Base-by-base conservation (phyloP, 2,329 filamentous ascomycete species). In the Phaeosphaeria sp. region DNA sequence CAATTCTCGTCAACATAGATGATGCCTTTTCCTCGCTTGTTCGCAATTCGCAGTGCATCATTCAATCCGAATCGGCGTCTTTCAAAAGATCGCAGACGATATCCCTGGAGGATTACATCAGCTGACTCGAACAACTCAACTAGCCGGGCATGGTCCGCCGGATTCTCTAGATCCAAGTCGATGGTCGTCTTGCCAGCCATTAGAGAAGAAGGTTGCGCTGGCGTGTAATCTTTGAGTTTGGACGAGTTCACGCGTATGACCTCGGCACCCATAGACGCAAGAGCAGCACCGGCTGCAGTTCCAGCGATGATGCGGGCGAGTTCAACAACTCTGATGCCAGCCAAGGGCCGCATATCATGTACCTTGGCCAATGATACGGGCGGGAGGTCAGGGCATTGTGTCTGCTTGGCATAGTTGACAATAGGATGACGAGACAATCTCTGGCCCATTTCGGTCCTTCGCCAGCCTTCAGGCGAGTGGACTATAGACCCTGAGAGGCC, bases 1-100 rank as follows among this genome's bases (percentile, higher is more conserved):
- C 81, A 83, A 69, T 83, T 84, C 69, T 84, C 82, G 11, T 77
- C 76, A 0, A 82, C 79, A 56, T 81, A 83, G 3, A 85, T 75
- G 18, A 83, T 77, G 6, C 82, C 81, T 25, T 75, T 76, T 15
- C 76, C 76, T 18, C 81, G 73, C 21, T 72, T 69, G 3, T 66
- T 75, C 17, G 73, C 82, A 63, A 80, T 71, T 47, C 69, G 73
- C 7, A 80, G 68, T 27, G 83, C 1, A 80, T 79, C 44, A 78
- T 70, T 1, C 76, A 36, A 11, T 3, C 30, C 30, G 3, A 36
- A 11, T 3, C 30, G 6, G 11, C 6, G 13, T 15, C 13, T 36
- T 11, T 36, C 13, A 6, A 36, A 7, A 6, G 6, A 7, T 11
- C 30, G 6, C 6, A 7, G 30, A 15, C 30, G 30, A 11, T 7